Evolutionary conservation across 495 filamentous ascomycete species (phyloP).

Genomic region (Xylaria telfairii): DNA sequence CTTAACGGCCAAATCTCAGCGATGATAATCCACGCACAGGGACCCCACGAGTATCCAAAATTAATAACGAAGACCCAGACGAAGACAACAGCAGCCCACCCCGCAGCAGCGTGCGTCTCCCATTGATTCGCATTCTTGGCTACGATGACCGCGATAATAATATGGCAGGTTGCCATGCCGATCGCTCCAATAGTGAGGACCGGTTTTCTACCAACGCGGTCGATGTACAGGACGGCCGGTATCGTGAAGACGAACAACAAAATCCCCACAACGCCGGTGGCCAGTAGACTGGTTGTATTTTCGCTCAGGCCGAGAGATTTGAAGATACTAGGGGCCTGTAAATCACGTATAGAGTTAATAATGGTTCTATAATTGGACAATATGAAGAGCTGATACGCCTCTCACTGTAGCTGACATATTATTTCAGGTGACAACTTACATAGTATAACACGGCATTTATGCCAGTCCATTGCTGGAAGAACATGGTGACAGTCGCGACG

Average conservation of each 20-base stretch:
- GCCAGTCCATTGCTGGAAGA: constrained; percentile 80
- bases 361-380: background rate
- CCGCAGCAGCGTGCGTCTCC: constrained; percentile 64
- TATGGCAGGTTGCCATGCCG: constrained; percentile 66
- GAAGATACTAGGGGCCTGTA: constrained; percentile 78
- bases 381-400: background rate
- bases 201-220: constrained; percentile 64
- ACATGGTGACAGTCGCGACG: constrained; percentile 73
- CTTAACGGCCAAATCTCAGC: constrained; percentile 80
- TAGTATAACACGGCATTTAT: constrained; percentile 70
- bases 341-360: background rate
- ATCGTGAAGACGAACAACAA: constrained; percentile 74
- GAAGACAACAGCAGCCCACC: constrained; percentile 80
- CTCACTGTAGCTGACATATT: background rate
- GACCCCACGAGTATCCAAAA: constrained; percentile 79
- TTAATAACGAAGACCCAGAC: constrained; percentile 84
- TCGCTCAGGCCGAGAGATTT: constrained; percentile 65
- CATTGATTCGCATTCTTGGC: constrained; percentile 67
- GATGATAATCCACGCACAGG: constrained; percentile 74
- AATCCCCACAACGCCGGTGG: constrained; percentile 81
- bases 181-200: constrained; percentile 62
- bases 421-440: background rate
- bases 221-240: constrained; percentile 71
- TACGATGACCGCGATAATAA: constrained; percentile 77
- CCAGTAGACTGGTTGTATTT: constrained; percentile 72